Conservation (phyloP, 441 rosid genomes). For the Pelargonium citronellum region DNA sequence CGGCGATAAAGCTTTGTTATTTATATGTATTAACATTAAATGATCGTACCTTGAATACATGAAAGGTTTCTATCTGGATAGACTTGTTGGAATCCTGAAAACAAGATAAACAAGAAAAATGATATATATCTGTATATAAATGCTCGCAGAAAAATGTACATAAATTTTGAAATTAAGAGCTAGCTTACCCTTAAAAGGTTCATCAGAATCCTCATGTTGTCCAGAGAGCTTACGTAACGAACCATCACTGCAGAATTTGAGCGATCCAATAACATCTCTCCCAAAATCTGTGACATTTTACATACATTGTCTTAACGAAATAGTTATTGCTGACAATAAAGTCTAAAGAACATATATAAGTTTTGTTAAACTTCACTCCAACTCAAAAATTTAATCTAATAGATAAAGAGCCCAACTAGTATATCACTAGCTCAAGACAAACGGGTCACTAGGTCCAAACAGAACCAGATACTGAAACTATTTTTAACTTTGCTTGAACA, state of each 20-base stretch:
- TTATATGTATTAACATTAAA: not conserved
- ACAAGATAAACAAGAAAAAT: constrained; percentile 6
- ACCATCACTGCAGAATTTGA: constrained; percentile 67
- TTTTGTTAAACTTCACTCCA: too few species aligned
- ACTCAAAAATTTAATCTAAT: too few species aligned
- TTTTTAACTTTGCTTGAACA: too few species aligned
- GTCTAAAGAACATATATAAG: not conserved
- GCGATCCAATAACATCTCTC: constrained; percentile 72
- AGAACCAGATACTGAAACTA: too few species aligned
- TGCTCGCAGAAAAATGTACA: not conserved
- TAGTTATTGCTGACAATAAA: not conserved
- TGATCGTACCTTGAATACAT: constrained; percentile 53
- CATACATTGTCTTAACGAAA: not conserved
- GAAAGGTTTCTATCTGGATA: constrained; percentile 53
- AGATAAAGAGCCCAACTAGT: too few species aligned
- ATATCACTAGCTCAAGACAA: too few species aligned
- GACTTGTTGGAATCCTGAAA: constrained; percentile 56
- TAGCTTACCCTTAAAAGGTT: constrained; percentile 61
- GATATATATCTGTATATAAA: not conserved
- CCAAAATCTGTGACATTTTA: constrained; percentile 38
- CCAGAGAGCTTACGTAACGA: constrained; percentile 68
- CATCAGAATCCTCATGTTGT: constrained; percentile 77
- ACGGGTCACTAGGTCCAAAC: too few species aligned
- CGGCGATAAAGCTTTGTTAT: not conserved
- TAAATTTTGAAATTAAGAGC: not conserved